Evolutionary conservation across 371 early-diverging fungal genomes (phyloP).

Genomic region (Rhizopus stolonifer): DNA sequence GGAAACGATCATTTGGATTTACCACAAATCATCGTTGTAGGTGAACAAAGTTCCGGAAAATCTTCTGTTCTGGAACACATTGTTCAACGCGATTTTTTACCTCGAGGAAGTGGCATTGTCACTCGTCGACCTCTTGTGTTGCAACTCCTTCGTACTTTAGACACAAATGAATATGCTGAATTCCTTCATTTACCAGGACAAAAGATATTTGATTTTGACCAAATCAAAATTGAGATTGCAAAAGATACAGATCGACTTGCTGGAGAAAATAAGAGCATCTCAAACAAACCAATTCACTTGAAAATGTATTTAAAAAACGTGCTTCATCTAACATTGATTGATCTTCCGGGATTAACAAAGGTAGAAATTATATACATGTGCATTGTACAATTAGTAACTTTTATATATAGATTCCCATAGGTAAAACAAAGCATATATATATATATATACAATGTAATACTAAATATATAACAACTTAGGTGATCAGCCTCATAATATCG

Average conservation of each 20-base stretch:
- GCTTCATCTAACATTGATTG: slow-evolving; percentile 87
- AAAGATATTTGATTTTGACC: slow-evolving; percentile 75
- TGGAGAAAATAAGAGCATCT: slow-evolving; percentile 83
- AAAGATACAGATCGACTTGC: slow-evolving; percentile 86
- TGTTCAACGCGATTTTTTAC: slow-evolving; percentile 89
- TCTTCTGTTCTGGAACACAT: slow-evolving; percentile 91
- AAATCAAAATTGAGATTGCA: slow-evolving; percentile 84
- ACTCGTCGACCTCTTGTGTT: slow-evolving; percentile 91
- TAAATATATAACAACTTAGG: slow-evolving; percentile 36
- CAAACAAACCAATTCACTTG: slow-evolving; percentile 82
- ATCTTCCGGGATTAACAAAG: slow-evolving; percentile 92
- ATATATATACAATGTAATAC: slow-evolving; percentile 19
- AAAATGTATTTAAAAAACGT: slow-evolving; percentile 84
- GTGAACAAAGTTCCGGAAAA: slow-evolving; percentile 90
- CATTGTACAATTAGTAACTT: too few species aligned
- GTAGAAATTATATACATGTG: too few species aligned
- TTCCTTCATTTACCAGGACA: slow-evolving; percentile 75
- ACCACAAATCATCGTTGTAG: slow-evolving; percentile 88
- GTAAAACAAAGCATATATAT: background rate
- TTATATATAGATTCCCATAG: slow-evolving; percentile 10
- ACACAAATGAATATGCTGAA: slow-evolving; percentile 56
- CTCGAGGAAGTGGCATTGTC: slow-evolving; percentile 91
- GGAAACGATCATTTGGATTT: slow-evolving; percentile 79
- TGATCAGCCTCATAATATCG: slow-evolving; percentile 91
- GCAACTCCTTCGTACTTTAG: slow-evolving; percentile 73